phyloP scores from a whole-genome alignment of 768 basidiomycete species.

The Termitomyces sp. region DNA sequence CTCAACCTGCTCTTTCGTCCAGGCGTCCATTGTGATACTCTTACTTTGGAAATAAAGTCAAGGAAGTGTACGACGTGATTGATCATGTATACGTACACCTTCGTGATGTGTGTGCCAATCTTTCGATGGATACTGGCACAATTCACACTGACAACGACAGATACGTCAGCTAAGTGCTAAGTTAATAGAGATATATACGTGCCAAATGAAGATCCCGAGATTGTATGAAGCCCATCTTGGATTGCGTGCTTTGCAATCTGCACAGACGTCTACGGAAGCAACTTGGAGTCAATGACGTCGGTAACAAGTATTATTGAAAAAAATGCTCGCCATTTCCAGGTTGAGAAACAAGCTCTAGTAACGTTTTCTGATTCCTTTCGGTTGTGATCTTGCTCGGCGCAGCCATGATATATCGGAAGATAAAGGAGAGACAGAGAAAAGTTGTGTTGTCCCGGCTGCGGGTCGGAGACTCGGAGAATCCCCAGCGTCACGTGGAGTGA shows the following conservation, averaged over 20 bases:
- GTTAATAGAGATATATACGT: constrained; percentile 15
- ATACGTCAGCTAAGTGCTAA: background rate
- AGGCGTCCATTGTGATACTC: constrained; percentile 84
- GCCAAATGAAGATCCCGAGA: constrained; percentile 89
- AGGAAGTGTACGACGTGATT: background rate
- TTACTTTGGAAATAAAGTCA: constrained; percentile 53
- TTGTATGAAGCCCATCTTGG: constrained; percentile 91
- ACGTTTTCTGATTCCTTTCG: constrained; percentile 62
- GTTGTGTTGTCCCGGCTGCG: constrained; percentile 1
- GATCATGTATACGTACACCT: constrained; percentile 64
- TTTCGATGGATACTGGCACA: constrained; percentile 94
- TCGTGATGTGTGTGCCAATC: constrained; percentile 89
- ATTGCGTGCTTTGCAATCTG: constrained; percentile 85
- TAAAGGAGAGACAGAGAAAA: constrained; percentile 1
- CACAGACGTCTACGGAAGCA: constrained; percentile 67
- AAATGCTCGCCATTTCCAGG: constrained; percentile 76
- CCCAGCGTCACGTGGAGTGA: background rate
- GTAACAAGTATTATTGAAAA: background rate
- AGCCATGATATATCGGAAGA: constrained; percentile 29
- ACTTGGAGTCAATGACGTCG: constrained; percentile 18
- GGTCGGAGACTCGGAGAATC: constrained; percentile 1
- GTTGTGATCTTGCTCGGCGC: constrained; percentile 54
- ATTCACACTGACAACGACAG: constrained; percentile 51
- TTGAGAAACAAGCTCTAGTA: constrained; percentile 65
- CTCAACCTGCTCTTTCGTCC: constrained; percentile 88